Base-by-base conservation (phyloP, 2,329 filamentous ascomycete genomes). In the Aulographum hederae region DNA sequence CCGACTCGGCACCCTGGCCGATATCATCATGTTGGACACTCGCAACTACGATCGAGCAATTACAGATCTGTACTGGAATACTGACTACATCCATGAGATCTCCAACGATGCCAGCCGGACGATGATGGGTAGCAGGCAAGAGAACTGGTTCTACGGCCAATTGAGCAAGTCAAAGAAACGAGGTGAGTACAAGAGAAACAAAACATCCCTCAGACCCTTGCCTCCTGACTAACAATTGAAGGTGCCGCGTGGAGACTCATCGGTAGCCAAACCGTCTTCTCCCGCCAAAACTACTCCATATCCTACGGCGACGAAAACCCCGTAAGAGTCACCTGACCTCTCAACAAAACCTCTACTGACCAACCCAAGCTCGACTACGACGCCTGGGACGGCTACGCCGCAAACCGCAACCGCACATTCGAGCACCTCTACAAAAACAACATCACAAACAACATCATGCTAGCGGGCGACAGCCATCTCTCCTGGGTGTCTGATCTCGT, bases 181-280 rank as follows among this genome's bases (percentile, higher is more conserved):
- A 17, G 17, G n/a, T n/a, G n/a, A n/a, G n/a, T n/a, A n/a, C n/a
- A n/a, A n/a, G n/a, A 5, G 12, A 12, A 4, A 2, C 18, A 6
- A 17, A 15, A 14, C 8, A 52, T 54, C 38, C 28, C 54, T 61
- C 26, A 54, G 79, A 5, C 60, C 59, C 4, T 48, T 63, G 30
- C 75, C 71, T 1, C 58, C 65, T n/a, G 43, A 66, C 12, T 65
- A 76, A n/a, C 71, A n/a, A n/a, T n/a, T n/a, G n/a, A n/a, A n/a
- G n/a, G n/a, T n/a, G 71, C 76, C 0, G 62, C 65, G 1, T 84
- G 78, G 78, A 61, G 77, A 26, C 48, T 84, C 13, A 63, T 84
- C 27, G 77, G 77, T 6, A 76, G 72, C 17, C 77, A 81, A 47
- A 33, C 31, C 35, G 54, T 80, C 30, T 79, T 81, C 51, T 70